A percentile compares a stretch with the other conserved stretches of the same genome.
phyloP scores from a whole-genome alignment of 2,329 filamentous ascomycete species.

The Ceratocystiopsis brevicomis region DNA sequence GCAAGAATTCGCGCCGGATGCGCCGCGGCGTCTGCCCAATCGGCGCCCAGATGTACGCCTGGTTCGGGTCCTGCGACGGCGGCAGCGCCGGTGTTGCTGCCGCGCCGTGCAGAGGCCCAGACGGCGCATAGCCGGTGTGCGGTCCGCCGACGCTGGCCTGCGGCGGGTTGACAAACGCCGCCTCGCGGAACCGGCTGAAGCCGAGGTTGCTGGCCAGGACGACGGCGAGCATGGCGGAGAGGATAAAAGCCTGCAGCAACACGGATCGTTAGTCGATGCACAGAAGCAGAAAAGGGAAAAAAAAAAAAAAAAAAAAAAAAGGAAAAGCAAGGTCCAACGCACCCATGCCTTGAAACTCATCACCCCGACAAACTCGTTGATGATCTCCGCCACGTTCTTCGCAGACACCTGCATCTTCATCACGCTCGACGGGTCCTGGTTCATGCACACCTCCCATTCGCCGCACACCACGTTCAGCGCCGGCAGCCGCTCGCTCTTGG shows the following conservation, averaged over 20 bases:
- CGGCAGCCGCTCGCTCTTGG: conserved; percentile 42
- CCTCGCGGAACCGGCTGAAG: conserved; percentile 20
- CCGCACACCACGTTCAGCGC: conserved; percentile 56
- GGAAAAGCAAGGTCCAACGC: conserved; percentile 16
- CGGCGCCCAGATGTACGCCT: conserved; percentile 31
- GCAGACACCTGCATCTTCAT: conserved; percentile 67
- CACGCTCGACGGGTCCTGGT: conserved; percentile 57
- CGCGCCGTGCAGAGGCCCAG: conserved; percentile 1
- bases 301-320: not conserved
- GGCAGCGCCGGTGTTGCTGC: conserved; percentile 11
- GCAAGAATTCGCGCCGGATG: conserved; percentile 21
- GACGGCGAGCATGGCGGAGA: conserved; percentile 27
- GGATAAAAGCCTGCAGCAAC: conserved; percentile 28
- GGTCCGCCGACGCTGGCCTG: conserved; percentile 2
- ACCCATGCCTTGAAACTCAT: conserved; percentile 66
- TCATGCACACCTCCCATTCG: conserved; percentile 77
- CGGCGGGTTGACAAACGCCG: conserved; percentile 8
- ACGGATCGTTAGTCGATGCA: conserved; percentile 4
- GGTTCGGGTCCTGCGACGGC: conserved; percentile 14
- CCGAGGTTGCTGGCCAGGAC: conserved; percentile 32
- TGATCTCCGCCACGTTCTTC: conserved; percentile 75
- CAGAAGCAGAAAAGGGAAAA: not conserved
- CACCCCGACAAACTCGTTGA: conserved; percentile 82
- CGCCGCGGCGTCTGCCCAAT: conserved; percentile 28
- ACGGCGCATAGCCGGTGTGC: conserved; percentile 12